phyloP scores from a whole-genome alignment of 768 basidiomycete species.

The Tylopilus sp. region DNA sequence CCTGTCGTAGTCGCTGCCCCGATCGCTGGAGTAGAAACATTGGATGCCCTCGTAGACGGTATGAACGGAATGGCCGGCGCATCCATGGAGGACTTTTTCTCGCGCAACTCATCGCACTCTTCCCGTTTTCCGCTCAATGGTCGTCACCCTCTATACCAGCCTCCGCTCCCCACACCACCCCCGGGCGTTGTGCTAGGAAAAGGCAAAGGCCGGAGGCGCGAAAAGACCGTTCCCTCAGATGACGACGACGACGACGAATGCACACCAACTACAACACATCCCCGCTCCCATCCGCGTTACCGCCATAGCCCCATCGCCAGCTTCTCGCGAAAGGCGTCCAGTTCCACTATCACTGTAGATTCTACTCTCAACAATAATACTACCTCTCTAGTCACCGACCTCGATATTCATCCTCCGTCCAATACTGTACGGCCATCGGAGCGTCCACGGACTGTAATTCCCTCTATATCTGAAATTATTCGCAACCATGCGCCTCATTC shows the following conservation, averaged over 20 bases:
- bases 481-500: constrained; percentile 68
- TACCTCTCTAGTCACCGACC: constrained; percentile 8
- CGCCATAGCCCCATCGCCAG: constrained; percentile 18
- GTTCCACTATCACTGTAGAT: constrained; percentile 31
- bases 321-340: constrained; percentile 25
- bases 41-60: constrained; percentile 86
- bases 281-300: constrained; percentile 19
- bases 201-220: constrained; percentile 31
- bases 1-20: constrained; percentile 75
- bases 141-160: constrained; percentile 76
- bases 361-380: constrained; percentile 17
- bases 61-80: constrained; percentile 88
- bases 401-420: constrained; percentile 6
- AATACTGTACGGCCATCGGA: constrained; percentile 21
- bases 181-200: constrained; percentile 71
- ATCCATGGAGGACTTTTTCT: constrained; percentile 53
- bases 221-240: constrained; percentile 41
- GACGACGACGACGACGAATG: constrained; percentile 41
- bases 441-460: constrained; percentile 51
- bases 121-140: constrained; percentile 54
- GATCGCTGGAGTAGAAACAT: constrained; percentile 73
- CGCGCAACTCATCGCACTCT: constrained; percentile 41
- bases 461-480: constrained; percentile 88
- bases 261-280: constrained; percentile 11
- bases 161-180: constrained; percentile 80